phyloP scores from a whole-genome alignment of 1,284 basidiomycete species.

The Rhodotorula sp. region DNA sequence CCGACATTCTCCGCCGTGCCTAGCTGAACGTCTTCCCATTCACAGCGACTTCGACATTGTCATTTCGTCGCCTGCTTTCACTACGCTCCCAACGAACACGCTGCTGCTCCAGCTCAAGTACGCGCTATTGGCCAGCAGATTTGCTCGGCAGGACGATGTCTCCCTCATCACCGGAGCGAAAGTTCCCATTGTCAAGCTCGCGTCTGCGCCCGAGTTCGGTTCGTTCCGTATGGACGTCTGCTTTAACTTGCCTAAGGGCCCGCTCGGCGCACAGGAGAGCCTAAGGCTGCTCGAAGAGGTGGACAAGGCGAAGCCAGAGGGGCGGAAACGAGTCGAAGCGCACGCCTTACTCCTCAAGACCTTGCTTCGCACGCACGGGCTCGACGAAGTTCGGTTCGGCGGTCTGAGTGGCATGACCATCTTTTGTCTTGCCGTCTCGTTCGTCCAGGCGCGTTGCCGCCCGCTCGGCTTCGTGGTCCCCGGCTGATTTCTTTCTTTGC shows the following conservation, averaged over 20 bases:
- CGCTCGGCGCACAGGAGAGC: constrained; percentile 9
- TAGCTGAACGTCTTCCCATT: no score
- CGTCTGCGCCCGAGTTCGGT: not conserved
- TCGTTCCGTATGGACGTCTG: constrained; percentile 16
- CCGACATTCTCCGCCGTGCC: no score
- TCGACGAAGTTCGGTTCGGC: constrained; percentile 1
- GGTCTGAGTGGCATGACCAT: constrained; percentile 12
- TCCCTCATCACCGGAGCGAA: not conserved
- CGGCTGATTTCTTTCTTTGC: not conserved
- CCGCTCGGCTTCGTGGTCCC: not conserved
- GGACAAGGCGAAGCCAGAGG: not conserved
- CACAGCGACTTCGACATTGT: constrained; percentile 24
- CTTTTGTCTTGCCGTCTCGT: constrained; percentile 15
- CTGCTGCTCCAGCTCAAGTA: not conserved
- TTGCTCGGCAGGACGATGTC: not conserved
- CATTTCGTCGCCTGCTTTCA: not conserved
- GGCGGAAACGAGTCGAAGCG: not conserved
- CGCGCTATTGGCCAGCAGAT: not conserved
- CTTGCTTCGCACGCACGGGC: not conserved
- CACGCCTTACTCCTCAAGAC: constrained; percentile 8
- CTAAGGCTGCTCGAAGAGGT: not conserved
- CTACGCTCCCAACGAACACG: not conserved
- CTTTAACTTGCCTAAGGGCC: constrained; percentile 13
- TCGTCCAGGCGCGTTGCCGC: constrained; percentile 2
- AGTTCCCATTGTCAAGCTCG: constrained; percentile 20